Percentiles rank a stretch among this genome's conserved stretches.
These are phyloP conservation scores for Trametes elegans DNA, from an alignment of 768 basidiomycete species.

Conservation along the genomic window DNA sequence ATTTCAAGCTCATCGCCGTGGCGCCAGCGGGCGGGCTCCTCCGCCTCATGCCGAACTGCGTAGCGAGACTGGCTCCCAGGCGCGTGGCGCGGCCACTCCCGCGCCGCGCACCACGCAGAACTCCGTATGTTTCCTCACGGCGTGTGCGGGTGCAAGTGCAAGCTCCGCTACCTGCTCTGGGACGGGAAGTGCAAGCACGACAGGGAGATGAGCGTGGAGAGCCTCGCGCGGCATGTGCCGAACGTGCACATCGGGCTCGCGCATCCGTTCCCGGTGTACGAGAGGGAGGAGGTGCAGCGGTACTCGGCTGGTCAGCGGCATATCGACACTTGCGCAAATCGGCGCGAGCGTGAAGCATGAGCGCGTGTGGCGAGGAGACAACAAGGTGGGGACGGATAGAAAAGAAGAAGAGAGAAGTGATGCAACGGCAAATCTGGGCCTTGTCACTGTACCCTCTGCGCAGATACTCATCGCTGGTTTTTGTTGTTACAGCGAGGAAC, in stretches of 20 bases:
- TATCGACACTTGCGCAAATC: not conserved
- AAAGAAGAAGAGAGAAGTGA: too few relatives aligned
- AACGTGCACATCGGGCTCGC: constrained; percentile 5
- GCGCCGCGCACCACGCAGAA: not conserved
- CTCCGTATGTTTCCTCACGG: not conserved
- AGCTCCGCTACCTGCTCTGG: not conserved
- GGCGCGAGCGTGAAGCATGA: not conserved
- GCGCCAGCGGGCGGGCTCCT: not conserved
- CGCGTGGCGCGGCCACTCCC: constrained; percentile 8
- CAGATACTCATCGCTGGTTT: too few relatives aligned
- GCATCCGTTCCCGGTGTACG: constrained; percentile 2
- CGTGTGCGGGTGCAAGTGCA: constrained; percentile 2
- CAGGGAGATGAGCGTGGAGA: constrained; percentile 6
- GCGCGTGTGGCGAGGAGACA: not conserved
- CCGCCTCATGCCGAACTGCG: constrained; percentile 6
- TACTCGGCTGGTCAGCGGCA: constrained; percentile 10
- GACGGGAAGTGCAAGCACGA: not conserved
- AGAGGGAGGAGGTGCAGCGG: constrained; percentile 7
- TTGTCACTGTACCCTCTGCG: too few relatives aligned
- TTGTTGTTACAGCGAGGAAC: too few relatives aligned
- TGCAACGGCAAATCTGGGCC: too few relatives aligned
- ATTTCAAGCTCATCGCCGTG: constrained; percentile 1
- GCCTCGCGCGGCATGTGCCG: constrained; percentile 9
- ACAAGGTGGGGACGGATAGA: not conserved
- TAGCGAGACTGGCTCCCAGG: not conserved